Conservation (phyloP, 345 rosid genomes). For the Camelina hispida region DNA sequence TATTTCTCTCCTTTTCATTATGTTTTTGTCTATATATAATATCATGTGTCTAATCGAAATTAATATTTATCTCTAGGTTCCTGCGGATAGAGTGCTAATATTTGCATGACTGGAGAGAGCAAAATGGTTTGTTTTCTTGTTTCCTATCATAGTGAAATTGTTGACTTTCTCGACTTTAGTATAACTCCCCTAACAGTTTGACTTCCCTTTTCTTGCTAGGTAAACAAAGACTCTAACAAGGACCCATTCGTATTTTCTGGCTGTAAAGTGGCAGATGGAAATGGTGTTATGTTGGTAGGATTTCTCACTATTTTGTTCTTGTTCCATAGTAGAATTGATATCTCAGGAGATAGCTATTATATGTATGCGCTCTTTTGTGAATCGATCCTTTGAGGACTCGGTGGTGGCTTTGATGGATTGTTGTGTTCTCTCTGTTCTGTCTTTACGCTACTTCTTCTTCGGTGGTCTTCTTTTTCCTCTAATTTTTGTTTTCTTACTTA, state of each 20-base stretch:
- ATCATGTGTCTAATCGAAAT: slow-evolving; percentile 11
- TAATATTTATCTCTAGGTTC: slow-evolving; percentile 58
- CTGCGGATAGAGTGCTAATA: slow-evolving; percentile 92
- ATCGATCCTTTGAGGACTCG: too few relatives aligned
- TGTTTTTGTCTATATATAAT: background rate
- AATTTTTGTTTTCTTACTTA: too few relatives aligned
- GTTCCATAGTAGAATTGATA: slow-evolving; percentile 46
- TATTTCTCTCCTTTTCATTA: slow-evolving; percentile 17
- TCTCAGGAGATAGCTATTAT: background rate
- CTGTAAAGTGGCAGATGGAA: slow-evolving; percentile 97
- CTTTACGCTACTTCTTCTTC: too few relatives aligned
- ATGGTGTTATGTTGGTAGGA: slow-evolving; percentile 87
- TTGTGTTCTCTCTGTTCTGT: too few relatives aligned
- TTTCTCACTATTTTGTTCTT: slow-evolving; percentile 46
- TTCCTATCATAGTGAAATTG: background rate
- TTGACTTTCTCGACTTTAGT: background rate
- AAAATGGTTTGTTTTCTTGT: slow-evolving; percentile 60
- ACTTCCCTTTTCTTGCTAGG: slow-evolving; percentile 51
- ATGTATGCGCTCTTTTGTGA: background rate
- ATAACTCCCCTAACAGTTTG: background rate
- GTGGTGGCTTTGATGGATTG: too few relatives aligned
- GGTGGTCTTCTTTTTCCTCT: too few relatives aligned
- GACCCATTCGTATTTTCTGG: slow-evolving; percentile 97
- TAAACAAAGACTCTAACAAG: slow-evolving; percentile 74
- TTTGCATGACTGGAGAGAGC: slow-evolving; percentile 99